These are phyloP conservation scores for Stemphylium lycopersici DNA, from an alignment of 2,329 filamentous ascomycete genomes.

Conservation along the genomic window DNA sequence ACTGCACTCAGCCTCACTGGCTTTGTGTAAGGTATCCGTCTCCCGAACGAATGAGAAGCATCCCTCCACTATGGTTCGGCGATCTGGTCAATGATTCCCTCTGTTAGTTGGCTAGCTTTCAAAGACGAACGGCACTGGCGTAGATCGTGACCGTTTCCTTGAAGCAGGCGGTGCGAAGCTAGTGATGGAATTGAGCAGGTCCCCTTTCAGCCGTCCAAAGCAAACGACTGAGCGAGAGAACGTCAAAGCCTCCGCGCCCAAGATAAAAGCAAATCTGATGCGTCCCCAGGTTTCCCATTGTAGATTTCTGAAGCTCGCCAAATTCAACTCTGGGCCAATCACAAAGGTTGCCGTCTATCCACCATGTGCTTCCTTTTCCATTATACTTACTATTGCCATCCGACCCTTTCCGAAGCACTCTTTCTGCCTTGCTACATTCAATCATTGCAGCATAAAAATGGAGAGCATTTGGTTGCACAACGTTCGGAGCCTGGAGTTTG, in stretches of 20 bases:
- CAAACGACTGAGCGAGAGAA: neutral
- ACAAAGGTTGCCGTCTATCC: neutral
- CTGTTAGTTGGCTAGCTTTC: neutral
- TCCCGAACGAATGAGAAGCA: neutral
- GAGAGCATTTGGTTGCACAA: slow-evolving; percentile 1
- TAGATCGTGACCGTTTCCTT: neutral
- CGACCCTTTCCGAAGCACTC: slow-evolving; percentile 20
- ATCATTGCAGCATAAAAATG: neutral
- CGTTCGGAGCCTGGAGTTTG: slow-evolving; percentile 13
- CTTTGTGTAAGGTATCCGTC: neutral
- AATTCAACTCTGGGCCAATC: neutral
- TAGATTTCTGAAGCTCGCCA: neutral
- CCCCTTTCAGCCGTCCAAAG: neutral
- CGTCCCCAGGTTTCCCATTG: neutral
- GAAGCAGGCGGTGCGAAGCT: neutral
- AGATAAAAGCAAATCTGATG: neutral
- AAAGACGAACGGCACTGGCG: neutral
- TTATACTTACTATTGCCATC: slow-evolving; percentile 25
- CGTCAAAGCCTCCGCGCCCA: neutral
- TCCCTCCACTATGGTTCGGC: neutral
- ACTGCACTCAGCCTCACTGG: neutral
- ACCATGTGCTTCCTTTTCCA: slow-evolving; percentile 27
- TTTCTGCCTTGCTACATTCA: slow-evolving; percentile 23
- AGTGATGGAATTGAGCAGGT: slow-evolving; percentile 1
- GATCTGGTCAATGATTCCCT: neutral